Evolutionary conservation across 2,329 filamentous ascomycete genomes (phyloP), one percentile per base, ranked within the genome.

Genomic region (Camillea tinctor): DNA sequence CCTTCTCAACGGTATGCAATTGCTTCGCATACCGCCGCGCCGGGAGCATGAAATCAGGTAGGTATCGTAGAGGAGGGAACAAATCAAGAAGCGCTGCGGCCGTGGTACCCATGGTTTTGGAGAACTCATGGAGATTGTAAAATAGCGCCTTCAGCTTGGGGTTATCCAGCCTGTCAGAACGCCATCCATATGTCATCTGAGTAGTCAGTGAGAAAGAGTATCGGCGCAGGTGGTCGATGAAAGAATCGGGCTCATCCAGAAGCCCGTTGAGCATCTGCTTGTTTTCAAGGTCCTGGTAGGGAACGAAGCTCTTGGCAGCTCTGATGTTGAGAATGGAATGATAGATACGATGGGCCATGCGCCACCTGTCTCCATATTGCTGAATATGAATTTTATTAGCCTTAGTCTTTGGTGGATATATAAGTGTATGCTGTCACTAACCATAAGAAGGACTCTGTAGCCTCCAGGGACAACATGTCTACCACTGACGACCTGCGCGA

Each of bases 221-320:
- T 26, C 80, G 74, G 11, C 79, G 68, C 15, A 83, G 74, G 54
- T 82, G 77, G 11, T 79, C 68, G 4, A 76, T 56, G 51, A 80
- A 81, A 1, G 74, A 60, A 1, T 76, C 64, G 0, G 81, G 81
- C 6, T 70, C 60, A 0, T 79, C 75, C 3, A 85, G 64, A 19
- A 86, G 69, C 6, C 80, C 79, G 51, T 61, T 74, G 20, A 84
- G 71, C 81, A 86, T 81, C 54, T 80, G 77, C 65, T 80, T 82
- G 69, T 80, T 83, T 67, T 86, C 83, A 2, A 86, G 74, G 53
- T 81, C 77, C 63, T 86, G 83, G 63, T 85, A 86, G 1, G 80
- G 77, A 2, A 85, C 75, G 59, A 87, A 87, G 8, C 73, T 71
- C 56, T 74, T 76, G 3, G 80, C 76, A 1, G 76, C 74, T 0